phyloP scores from a whole-genome alignment of 2,329 filamentous ascomycete genomes.

The Arthroderma sp. region DNA sequence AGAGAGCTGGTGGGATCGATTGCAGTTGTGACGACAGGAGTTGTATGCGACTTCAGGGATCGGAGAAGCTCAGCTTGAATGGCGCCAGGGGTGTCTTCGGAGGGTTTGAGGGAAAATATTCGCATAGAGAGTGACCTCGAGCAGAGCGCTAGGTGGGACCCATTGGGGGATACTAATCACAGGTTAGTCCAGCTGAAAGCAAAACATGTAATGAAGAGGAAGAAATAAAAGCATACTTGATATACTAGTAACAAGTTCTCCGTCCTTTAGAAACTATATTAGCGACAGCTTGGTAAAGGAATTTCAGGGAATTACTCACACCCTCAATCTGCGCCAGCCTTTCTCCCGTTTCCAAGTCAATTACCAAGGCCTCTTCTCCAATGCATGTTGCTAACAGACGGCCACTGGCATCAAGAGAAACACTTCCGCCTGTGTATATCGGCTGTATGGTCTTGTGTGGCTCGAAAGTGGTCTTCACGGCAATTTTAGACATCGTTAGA shows the following conservation, averaged over 20 bases:
- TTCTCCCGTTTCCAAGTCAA: constrained; percentile 68
- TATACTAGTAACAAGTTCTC: constrained; percentile 39
- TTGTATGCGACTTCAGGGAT: constrained; percentile 77
- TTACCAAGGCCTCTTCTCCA: constrained; percentile 84
- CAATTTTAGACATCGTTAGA: constrained; percentile 39
- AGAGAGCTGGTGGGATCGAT: constrained; percentile 81
- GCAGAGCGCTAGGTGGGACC: constrained; percentile 77
- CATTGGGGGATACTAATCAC: constrained; percentile 65
- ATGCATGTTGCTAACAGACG: constrained; percentile 74
- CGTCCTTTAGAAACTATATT: constrained; percentile 44
- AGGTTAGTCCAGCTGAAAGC: constrained; percentile 9
- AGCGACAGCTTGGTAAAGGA: not conserved
- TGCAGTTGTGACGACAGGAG: constrained; percentile 75
- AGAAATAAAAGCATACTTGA: constrained; percentile 33
- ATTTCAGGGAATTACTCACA: constrained; percentile 40
- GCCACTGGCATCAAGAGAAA: constrained; percentile 70
- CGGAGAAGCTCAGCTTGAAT: constrained; percentile 59
- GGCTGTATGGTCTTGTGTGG: constrained; percentile 72
- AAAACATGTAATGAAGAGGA: constrained; percentile 2
- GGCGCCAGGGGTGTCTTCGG: constrained; percentile 42
- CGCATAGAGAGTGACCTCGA: constrained; percentile 94
- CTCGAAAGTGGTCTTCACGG: constrained; percentile 78
- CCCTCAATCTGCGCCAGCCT: constrained; percentile 81
- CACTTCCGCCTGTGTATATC: constrained; percentile 83
- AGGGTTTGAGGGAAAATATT: constrained; percentile 62